phyloP scores from a whole-genome alignment of 495 filamentous ascomycete species.

The Trichoderma virens region DNA sequence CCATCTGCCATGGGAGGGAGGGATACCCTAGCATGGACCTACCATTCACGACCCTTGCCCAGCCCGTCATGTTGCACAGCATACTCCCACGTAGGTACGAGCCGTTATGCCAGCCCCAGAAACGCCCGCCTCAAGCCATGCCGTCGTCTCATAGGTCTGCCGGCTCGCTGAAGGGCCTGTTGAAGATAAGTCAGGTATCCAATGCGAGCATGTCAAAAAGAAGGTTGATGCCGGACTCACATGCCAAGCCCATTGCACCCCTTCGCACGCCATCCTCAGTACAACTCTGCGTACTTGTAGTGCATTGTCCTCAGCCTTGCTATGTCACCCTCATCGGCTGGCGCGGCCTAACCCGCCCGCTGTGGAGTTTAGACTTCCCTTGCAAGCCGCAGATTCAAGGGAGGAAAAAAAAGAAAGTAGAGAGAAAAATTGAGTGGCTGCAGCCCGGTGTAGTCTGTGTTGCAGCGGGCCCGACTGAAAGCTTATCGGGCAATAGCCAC shows the following conservation, averaged over 20 bases:
- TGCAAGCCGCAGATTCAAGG: not conserved
- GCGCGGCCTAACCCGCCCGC: constrained; percentile 5
- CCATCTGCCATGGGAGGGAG: not conserved
- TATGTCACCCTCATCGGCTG: not conserved
- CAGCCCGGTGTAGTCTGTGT: not conserved
- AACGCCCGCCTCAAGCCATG: constrained; percentile 3
- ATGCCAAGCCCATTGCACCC: no score
- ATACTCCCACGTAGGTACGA: not conserved
- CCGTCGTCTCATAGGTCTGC: not conserved
- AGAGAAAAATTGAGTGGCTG: not conserved
- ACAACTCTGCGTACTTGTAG: not conserved
- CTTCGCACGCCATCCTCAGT: no score
- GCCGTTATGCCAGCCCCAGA: not conserved
- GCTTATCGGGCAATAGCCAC: not conserved
- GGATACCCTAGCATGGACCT: not conserved
- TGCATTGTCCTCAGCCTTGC: not conserved
- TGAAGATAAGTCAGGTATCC: not conserved
- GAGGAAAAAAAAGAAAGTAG: no score
- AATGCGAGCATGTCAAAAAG: no score
- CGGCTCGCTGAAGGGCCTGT: not conserved
- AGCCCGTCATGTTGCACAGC: constrained; percentile 1
- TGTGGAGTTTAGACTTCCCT: constrained; percentile 1
- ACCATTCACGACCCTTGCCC: not conserved
- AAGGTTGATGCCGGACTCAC: no score
- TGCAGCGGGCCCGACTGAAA: not conserved